Conservation (phyloP, 164 flowering plant genomes). For the Aristolochia californica region DNA sequence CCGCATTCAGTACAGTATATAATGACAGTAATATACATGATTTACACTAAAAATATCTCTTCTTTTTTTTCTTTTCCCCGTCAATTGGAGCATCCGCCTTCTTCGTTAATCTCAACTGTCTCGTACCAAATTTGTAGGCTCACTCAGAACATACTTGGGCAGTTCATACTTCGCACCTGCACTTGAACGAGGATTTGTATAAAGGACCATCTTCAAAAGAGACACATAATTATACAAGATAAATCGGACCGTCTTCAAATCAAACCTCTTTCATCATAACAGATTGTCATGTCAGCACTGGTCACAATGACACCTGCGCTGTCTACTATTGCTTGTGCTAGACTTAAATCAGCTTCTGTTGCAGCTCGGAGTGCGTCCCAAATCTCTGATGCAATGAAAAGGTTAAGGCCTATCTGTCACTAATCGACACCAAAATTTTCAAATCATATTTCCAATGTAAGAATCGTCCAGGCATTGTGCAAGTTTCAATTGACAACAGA, state of each 20-base stretch:
- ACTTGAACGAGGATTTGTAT: slow-evolving; percentile 2
- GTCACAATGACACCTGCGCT: slow-evolving; percentile 84
- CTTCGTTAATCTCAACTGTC: slow-evolving; percentile 22
- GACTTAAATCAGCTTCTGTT: slow-evolving; percentile 64
- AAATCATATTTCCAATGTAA: no score
- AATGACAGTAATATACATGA: slow-evolving; percentile 34
- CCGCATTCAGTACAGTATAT: slow-evolving; percentile 3
- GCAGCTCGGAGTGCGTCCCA: slow-evolving; percentile 99
- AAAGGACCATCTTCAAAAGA: background rate
- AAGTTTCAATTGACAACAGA: no score
- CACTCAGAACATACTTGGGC: slow-evolving; percentile 81
- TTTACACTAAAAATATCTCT: slow-evolving; percentile 29
- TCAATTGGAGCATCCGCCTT: slow-evolving; percentile 8
- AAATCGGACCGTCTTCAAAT: background rate
- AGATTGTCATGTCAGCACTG: slow-evolving; percentile 65
- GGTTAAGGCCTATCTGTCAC: background rate
- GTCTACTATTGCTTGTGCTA: slow-evolving; percentile 76
- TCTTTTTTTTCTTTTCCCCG: no score
- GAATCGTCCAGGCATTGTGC: no score
- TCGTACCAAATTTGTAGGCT: slow-evolving; percentile 69
- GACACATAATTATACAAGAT: background rate
- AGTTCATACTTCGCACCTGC: slow-evolving; percentile 93
- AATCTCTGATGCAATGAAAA: slow-evolving; percentile 40
- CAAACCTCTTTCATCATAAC: slow-evolving; percentile 93
- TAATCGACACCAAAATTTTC: no score